Evolutionary conservation across 495 filamentous ascomycete species (phyloP).

Genomic region (Aspergillus avenaceus): DNA sequence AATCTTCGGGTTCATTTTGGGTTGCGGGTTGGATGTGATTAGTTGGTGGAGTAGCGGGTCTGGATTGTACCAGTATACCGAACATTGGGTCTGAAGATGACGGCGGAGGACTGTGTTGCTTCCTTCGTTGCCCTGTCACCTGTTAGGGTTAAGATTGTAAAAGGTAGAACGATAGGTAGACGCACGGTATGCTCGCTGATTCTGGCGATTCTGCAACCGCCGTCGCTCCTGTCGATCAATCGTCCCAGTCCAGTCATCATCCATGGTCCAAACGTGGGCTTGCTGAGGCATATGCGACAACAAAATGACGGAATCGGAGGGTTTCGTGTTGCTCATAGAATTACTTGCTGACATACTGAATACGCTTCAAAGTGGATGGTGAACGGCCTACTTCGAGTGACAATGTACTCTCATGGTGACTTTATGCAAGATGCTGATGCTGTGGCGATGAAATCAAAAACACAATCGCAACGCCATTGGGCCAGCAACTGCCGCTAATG

Average conservation of each 20-base stretch:
- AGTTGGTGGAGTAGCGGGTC: neutral
- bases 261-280: neutral
- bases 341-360: no score
- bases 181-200: conserved; percentile 14
- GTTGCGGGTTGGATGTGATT: neutral
- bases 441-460: no score
- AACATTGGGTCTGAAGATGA: neutral
- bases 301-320: neutral
- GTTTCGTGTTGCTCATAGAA: neutral
- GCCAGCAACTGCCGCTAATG: neutral
- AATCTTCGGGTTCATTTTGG: neutral
- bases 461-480: neutral
- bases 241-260: conserved; percentile 18
- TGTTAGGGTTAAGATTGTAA: neutral
- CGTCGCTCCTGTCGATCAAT: conserved; percentile 9
- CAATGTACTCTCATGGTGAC: no score
- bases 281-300: conserved; percentile 17
- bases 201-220: conserved; percentile 16
- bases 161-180: neutral
- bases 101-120: neutral
- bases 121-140: conserved; percentile 1
- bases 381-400: no score
- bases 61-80: neutral
- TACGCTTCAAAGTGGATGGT: no score
- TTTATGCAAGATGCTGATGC: neutral